Evolutionary conservation across 352 stramenopile genomes (phyloP).

Genomic region (Phytophthora niederhauseri): DNA sequence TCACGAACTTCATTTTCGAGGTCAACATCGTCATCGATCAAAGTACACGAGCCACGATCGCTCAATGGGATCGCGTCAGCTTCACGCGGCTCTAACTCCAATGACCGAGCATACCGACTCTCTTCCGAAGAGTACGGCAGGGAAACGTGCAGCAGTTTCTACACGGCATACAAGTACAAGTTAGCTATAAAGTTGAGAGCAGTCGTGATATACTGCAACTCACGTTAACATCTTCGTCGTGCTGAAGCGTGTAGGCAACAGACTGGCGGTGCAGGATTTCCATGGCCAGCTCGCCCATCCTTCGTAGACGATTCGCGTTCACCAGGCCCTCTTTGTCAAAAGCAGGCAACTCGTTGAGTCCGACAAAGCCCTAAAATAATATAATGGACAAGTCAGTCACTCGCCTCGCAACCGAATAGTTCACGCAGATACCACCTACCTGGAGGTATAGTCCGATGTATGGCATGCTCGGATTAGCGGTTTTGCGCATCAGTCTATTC

Average conservation of each 20-base stretch:
- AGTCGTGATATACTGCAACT: constrained; percentile 19
- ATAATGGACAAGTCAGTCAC: constrained; percentile 6
- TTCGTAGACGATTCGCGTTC: constrained; percentile 73
- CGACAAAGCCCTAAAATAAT: constrained; percentile 65
- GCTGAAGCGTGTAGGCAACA: constrained; percentile 64
- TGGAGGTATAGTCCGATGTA: constrained; percentile 89
- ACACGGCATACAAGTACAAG: constrained; percentile 3
- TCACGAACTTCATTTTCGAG: constrained; percentile 81
- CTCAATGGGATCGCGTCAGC: constrained; percentile 65
- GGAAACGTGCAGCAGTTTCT: constrained; percentile 74
- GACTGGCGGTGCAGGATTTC: constrained; percentile 83
- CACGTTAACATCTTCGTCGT: constrained; percentile 68
- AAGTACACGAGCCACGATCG: constrained; percentile 52
- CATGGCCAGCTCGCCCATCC: constrained; percentile 74
- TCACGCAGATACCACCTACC: constrained; percentile 34
- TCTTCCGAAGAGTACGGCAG: constrained; percentile 79
- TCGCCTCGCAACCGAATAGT: not conserved
- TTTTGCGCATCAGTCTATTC: constrained; percentile 84
- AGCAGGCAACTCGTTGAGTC: constrained; percentile 78
- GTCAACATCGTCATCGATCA: constrained; percentile 71
- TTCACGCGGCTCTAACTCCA: constrained; percentile 78
- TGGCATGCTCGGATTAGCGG: constrained; percentile 79
- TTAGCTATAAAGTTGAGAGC: not conserved
- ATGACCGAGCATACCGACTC: constrained; percentile 73
- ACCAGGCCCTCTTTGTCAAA: constrained; percentile 72